Base-by-base conservation (phyloP, 805 yeast species). In the Naumovozyma castellii region DNA sequence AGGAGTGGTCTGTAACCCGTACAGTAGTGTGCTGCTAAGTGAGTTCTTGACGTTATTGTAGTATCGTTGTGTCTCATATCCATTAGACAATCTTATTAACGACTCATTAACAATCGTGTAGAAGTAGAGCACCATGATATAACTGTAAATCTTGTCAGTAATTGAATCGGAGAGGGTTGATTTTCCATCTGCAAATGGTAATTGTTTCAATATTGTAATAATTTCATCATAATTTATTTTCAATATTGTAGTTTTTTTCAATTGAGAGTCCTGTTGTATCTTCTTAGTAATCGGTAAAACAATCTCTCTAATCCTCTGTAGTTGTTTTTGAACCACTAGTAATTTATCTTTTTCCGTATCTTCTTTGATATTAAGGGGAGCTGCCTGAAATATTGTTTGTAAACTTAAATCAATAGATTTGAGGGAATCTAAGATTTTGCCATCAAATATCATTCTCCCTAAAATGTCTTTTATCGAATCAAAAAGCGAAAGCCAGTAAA, bases 41-140 rank as follows among this genome's bases (percentile, higher is more conserved):
- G 58, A 46, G 31, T 34, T 37, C 5, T 37, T 20, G 5, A 50
- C 40, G 1, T 43, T 38, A 13, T 47, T 40, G 39, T 41, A 57
- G 43, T 55, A 57, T 10, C 35, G 18, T n/a, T 41, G 45, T 3
- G 50, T 45, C n/a, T 48, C 54, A n/a, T 46, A 42, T 3, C 46
- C 40, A n/a, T 18, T 27, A 5, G 55, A 53, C 15, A 57, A 34
- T 19, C 33, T 37, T 10, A 38, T 34, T 9, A 57, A 36, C 2
- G 48, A 45, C 13, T 46, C 47, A 18, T 45, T 48, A 4, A 49
- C 44, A 2, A 51, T 18, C 9, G 44, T 34, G 36, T 54, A 50
- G 35, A 52, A 56, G 34, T 57, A 52, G 8, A 55, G 32, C 12
- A 53, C 39, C 3, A 49, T 29, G 6, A 46, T 42, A 41, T 52